Percentiles rank a stretch among this genome's conserved stretches.
Conservation (phyloP, 768 basidiomycete species). For the Termitomyces bulborhizus region DNA sequence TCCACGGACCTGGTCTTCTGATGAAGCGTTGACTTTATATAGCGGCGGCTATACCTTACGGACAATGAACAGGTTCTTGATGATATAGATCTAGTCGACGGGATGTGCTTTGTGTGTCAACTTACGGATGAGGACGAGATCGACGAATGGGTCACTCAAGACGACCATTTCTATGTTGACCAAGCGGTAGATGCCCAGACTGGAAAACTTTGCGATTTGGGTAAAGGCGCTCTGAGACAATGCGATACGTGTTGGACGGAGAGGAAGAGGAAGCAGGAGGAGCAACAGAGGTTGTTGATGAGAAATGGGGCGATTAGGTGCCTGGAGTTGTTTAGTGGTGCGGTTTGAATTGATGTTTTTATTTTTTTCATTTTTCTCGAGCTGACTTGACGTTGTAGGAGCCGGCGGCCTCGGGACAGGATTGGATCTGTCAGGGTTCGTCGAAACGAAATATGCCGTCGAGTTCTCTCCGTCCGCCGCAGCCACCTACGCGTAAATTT, state of each 20-base stretch:
- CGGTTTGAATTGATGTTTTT: conserved; percentile 6
- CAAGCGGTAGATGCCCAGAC: conserved; percentile 20
- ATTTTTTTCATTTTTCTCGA: background rate
- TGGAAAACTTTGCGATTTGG: conserved; percentile 14
- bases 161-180: conserved; percentile 57
- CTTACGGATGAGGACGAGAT: conserved; percentile 27
- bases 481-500: conserved; percentile 48
- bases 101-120: conserved; percentile 45
- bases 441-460: conserved; percentile 63
- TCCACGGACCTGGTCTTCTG: background rate
- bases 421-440: conserved; percentile 51
- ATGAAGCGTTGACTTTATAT: background rate
- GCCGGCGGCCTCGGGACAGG: conserved; percentile 74
- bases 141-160: conserved; percentile 41
- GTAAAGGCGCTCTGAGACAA: conserved; percentile 19
- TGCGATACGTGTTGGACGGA: conserved; percentile 36
- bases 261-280: conserved; percentile 23
- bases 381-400: conserved; percentile 30
- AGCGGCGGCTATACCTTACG: conserved; percentile 41
- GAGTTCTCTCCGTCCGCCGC: conserved; percentile 63
- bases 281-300: conserved; percentile 22
- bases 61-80: conserved; percentile 17
- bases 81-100: conserved; percentile 39
- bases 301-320: conserved; percentile 44
- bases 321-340: conserved; percentile 68